Evolutionary conservation across 768 basidiomycete genomes (phyloP).

Genomic region (Vararia minispora): DNA sequence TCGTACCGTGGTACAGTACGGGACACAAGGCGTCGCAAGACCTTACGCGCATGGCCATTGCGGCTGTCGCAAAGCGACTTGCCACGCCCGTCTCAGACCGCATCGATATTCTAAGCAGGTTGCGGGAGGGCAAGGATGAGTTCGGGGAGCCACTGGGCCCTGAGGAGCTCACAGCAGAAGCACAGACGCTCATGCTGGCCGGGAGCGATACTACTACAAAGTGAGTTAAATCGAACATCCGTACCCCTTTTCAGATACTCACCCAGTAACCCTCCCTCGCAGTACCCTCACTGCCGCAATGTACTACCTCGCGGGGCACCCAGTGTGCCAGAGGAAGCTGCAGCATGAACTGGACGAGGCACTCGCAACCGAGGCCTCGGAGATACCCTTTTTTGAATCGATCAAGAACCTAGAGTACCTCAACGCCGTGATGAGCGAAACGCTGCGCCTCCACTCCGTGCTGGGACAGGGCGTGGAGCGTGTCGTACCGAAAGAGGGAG

Average conservation of each 20-base stretch:
- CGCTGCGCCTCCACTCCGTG: conserved; percentile 20
- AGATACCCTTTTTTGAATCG: background rate
- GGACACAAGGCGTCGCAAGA: conserved; percentile 58
- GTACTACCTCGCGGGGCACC: conserved; percentile 5
- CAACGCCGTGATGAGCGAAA: conserved; percentile 22
- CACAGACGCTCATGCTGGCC: no score
- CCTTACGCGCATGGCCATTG: conserved; percentile 70
- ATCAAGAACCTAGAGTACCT: conserved; percentile 18
- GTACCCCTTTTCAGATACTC: background rate
- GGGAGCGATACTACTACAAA: no score
- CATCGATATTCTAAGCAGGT: no score
- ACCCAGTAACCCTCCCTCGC: background rate
- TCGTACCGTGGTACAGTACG: conserved; percentile 64
- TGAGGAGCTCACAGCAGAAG: no score
- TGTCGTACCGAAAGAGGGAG: conserved; percentile 17
- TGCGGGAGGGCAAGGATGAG: no score
- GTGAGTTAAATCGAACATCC: no score
- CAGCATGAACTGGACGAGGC: conserved; percentile 7
- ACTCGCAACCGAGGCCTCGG: conserved; percentile 2
- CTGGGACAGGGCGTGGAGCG: conserved; percentile 20
- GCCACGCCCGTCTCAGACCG: no score
- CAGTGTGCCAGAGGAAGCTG: conserved; percentile 1
- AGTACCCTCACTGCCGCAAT: no score
- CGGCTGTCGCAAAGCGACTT: conserved; percentile 41
- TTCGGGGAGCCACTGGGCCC: no score